phyloP scores from a whole-genome alignment of 768 basidiomycete species.

The Vararia minispora region DNA sequence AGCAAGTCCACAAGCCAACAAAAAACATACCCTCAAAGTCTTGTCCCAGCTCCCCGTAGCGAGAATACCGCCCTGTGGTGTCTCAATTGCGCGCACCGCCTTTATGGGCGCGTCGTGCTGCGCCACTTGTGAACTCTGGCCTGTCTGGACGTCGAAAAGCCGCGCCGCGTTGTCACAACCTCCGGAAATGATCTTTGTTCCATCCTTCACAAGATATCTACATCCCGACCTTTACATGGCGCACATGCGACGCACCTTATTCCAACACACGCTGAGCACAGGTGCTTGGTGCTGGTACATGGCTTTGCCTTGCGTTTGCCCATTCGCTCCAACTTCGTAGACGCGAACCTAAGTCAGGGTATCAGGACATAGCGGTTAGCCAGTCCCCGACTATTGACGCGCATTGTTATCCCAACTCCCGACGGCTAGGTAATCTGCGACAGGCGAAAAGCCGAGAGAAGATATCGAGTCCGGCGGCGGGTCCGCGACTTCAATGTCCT shows the following conservation, averaged over 20 bases:
- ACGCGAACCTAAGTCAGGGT: slow-evolving; percentile 59
- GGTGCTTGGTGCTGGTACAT: slow-evolving; percentile 89
- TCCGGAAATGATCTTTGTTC: slow-evolving; percentile 82
- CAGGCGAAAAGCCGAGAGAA: slow-evolving; percentile 71
- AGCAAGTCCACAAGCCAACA: background rate
- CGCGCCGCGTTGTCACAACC: slow-evolving; percentile 95
- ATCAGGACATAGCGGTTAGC: background rate
- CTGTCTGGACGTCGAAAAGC: slow-evolving; percentile 83
- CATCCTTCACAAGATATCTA: slow-evolving; percentile 45
- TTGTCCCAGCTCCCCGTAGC: slow-evolving; percentile 98
- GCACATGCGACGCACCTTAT: slow-evolving; percentile 46
- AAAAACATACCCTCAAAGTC: slow-evolving; percentile 67
- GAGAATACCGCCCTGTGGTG: slow-evolving; percentile 61
- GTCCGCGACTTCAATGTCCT: slow-evolving; percentile 73
- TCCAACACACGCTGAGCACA: slow-evolving; percentile 84
- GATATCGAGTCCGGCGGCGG: slow-evolving; percentile 86
- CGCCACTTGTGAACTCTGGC: slow-evolving; percentile 72
- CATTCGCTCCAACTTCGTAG: slow-evolving; percentile 76
- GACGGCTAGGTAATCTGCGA: slow-evolving; percentile 83
- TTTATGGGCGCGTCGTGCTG: slow-evolving; percentile 87
- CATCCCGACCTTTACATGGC: background rate
- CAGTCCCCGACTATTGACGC: background rate
- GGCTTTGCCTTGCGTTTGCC: slow-evolving; percentile 81
- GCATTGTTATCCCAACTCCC: slow-evolving; percentile 94
- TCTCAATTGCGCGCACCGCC: slow-evolving; percentile 72